Evolutionary conservation across 2,329 filamentous ascomycete species (phyloP).

Genomic region (Chrysoporthe deuterocubensis): DNA sequence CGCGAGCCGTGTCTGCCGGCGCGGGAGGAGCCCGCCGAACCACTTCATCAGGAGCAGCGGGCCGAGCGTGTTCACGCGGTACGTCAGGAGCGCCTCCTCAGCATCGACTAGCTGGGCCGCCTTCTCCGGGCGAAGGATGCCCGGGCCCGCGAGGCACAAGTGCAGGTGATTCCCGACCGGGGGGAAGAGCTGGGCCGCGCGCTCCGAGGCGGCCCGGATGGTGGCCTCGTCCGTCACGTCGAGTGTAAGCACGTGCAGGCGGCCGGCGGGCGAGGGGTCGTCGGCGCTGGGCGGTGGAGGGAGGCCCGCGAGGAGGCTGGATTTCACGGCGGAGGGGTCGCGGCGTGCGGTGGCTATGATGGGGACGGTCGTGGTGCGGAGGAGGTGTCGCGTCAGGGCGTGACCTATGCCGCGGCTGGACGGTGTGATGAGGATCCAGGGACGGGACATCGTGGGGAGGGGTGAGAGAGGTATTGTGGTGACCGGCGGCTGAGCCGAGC

Average conservation of each 20-base stretch:
- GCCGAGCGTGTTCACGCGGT: conserved; percentile 74
- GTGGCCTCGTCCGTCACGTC: conserved; percentile 65
- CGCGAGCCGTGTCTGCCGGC: conserved; percentile 47
- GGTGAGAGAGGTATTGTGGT: too few relatives aligned
- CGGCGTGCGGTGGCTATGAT: conserved; percentile 51
- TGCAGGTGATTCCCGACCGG: conserved; percentile 61
- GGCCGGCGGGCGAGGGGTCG: conserved; percentile 29
- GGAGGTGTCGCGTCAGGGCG: conserved; percentile 53
- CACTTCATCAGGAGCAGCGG: conserved; percentile 79
- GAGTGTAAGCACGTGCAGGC: conserved; percentile 45
- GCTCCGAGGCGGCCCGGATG: conserved; percentile 59
- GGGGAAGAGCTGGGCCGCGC: conserved; percentile 58
- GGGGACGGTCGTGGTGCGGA: conserved; percentile 51
- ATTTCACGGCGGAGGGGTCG: conserved; percentile 42
- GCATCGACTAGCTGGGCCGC: conserved; percentile 67
- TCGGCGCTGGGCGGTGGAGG: conserved; percentile 21
- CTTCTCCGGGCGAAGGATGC: conserved; percentile 75
- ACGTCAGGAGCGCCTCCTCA: conserved; percentile 66
- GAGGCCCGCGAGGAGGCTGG: conserved; percentile 39
- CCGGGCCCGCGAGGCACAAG: conserved; percentile 71
- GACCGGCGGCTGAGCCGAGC: too few relatives aligned
- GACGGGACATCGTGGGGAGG: conserved; percentile 46
- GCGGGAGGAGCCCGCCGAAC: conserved; percentile 71
- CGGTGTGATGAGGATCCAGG: conserved; percentile 55
- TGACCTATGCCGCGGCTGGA: conserved; percentile 54